phyloP scores from a whole-genome alignment of 805 yeast genomes.

The Teunomyces stri region DNA sequence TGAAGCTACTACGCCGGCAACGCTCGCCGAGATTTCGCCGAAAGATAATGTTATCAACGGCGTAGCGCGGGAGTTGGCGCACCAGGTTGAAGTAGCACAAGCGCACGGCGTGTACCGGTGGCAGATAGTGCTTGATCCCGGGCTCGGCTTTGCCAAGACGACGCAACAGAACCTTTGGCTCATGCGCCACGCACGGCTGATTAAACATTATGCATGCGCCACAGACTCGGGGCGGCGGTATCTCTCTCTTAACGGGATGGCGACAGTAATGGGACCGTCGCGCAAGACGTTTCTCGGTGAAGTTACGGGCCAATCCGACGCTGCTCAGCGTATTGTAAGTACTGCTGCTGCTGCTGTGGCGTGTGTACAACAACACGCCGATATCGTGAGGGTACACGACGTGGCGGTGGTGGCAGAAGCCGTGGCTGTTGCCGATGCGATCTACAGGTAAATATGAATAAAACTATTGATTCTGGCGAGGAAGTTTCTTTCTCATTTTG shows the following conservation, averaged over 20 bases:
- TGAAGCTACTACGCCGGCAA: constrained; percentile 13
- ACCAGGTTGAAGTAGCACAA: constrained; percentile 55
- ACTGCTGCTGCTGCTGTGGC: constrained; percentile 76
- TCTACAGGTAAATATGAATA: constrained; percentile 38
- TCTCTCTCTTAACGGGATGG: constrained; percentile 50
- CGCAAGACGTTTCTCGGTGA: constrained; percentile 84
- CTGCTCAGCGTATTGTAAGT: constrained; percentile 67
- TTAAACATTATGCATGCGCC: constrained; percentile 46
- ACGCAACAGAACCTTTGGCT: constrained; percentile 65
- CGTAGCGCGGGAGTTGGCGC: constrained; percentile 63
- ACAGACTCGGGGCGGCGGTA: constrained; percentile 17
- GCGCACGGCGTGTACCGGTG: constrained; percentile 71
- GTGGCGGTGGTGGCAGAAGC: constrained; percentile 51
- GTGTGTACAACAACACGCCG: constrained; percentile 68
- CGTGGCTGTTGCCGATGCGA: constrained; percentile 67
- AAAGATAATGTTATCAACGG: constrained; percentile 46
- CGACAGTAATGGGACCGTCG: constrained; percentile 82
- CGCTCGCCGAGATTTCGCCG: constrained; percentile 22
- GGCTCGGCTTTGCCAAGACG: constrained; percentile 92
- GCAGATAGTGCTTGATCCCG: constrained; percentile 94
- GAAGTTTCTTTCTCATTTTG: constrained; percentile 43
- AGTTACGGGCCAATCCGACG: constrained; percentile 54
- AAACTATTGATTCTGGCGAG: constrained; percentile 3
- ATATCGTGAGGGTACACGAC: constrained; percentile 88
- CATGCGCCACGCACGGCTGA: constrained; percentile 48